Base-by-base conservation (phyloP, 768 basidiomycete genomes). In the Tulasnella sp. region DNA sequence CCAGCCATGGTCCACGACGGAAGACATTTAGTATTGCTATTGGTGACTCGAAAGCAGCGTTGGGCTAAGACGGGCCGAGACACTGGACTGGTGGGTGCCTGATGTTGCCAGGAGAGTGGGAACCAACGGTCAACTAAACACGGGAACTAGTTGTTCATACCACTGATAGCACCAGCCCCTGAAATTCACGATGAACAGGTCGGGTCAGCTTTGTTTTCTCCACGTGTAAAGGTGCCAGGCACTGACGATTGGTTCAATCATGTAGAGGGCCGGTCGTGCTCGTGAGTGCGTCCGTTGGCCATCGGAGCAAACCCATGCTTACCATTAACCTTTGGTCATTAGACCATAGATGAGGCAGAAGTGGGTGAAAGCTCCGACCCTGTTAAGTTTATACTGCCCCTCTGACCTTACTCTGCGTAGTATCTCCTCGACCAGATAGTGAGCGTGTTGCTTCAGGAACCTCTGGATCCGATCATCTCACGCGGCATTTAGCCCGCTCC, bases 341-440 rank as follows among this genome's bases (percentile, higher is more conserved):
- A 51, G 57, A 59, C 57, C 2, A 59, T 59, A 44, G 57, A 59
- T 22, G 57, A 59, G 38, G 57, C 57, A 1, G 57, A 59, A 29
- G 50, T 52, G 29, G 19, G 22, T n/a, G 17, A 29, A n/a, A n/a
- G n/a, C n/a, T n/a, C n/a, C n/a, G n/a, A n/a, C n/a, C n/a, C n/a
- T 12, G 19, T 43, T 43, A 43, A 43, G 12, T 12, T 12, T 12
- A 19, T 43, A 19, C 12, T 12, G 19, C 42, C 42, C 12, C 12
- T 43, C 42, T 43, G 12, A 12, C 19, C 42, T 43, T 19, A 43
- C 42, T 12, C n/a, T n/a, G n/a, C n/a, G n/a, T 27, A 52, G 48
- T 59, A 49, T 27, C 57, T 59, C 12, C 57, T 59, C 2, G 57
- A 59, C 22, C 57, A 59, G 29, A 59, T 59, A 46, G 57, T 59